Evolutionary conservation across 306 rosid genomes (phyloP).

Genomic region (Urtica urens): DNA sequence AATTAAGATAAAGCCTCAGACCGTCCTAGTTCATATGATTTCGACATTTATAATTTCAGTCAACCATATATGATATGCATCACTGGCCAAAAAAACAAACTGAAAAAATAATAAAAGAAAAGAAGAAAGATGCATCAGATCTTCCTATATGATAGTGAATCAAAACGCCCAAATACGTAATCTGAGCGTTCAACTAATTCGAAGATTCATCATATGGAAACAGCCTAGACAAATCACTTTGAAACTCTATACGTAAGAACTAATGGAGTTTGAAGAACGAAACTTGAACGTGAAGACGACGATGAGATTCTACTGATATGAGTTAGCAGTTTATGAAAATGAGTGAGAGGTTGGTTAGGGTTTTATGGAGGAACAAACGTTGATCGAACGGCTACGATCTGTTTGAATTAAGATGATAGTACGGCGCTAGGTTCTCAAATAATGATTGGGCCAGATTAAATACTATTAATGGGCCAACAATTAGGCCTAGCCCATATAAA

Average conservation of each 20-base stretch:
- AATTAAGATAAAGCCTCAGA: conserved; percentile 47
- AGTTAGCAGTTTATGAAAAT: too few species aligned
- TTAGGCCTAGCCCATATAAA: too few species aligned
- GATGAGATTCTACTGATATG: too few species aligned
- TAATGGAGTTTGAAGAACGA: neutral
- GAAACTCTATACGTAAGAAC: neutral
- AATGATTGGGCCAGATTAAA: too few species aligned
- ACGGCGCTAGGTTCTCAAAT: neutral
- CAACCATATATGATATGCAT: conserved; percentile 19
- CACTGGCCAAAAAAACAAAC: conserved; percentile 31
- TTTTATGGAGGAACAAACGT: conserved; percentile 3
- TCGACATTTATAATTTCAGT: conserved; percentile 41
- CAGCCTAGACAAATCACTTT: neutral
- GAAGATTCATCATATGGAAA: conserved; percentile 26
- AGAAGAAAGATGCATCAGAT: conserved; percentile 33
- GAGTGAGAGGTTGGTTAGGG: conserved; percentile 4
- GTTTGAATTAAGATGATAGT: neutral
- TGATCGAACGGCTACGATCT: conserved; percentile 21
- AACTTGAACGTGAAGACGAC: neutral
- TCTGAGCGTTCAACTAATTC: conserved; percentile 19
- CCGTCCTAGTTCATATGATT: conserved; percentile 71
- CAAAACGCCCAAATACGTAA: conserved; percentile 23
- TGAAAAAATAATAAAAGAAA: neutral
- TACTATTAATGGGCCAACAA: too few species aligned
- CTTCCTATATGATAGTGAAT: conserved; percentile 36